Evolutionary conservation across 148 eudicot genomes (phyloP).

Genomic region (Rhododendron simsii): DNA sequence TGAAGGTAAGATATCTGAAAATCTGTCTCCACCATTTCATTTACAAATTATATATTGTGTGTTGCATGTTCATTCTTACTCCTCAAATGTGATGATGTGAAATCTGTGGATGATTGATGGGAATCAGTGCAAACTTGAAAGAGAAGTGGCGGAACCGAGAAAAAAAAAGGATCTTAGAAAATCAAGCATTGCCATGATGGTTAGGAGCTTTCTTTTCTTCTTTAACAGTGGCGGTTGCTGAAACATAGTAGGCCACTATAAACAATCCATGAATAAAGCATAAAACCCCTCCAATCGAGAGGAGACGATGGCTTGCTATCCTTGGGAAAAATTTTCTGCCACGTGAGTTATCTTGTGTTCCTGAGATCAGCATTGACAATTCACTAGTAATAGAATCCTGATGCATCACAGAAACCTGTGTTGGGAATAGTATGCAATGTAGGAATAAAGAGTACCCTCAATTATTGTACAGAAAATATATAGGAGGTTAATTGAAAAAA

Average conservation of each 20-base stretch:
- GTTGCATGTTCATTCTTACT: too few species aligned
- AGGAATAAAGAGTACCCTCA: background rate
- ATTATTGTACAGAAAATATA: background rate
- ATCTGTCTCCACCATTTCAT: too few species aligned
- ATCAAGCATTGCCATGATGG: background rate
- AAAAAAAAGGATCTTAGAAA: background rate
- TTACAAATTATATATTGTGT: too few species aligned
- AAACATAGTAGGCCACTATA: slow-evolving; percentile 42
- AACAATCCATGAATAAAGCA: slow-evolving; percentile 61
- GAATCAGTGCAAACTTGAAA: too few species aligned
- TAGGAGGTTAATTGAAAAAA: background rate
- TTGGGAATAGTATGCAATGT: background rate
- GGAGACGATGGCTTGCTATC: slow-evolving; percentile 32
- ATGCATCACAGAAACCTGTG: background rate
- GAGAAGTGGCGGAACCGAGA: too few species aligned
- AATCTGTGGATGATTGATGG: too few species aligned
- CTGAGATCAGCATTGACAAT: slow-evolving; percentile 48
- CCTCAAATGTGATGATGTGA: too few species aligned
- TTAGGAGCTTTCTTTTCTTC: slow-evolving; percentile 22
- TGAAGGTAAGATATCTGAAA: too few species aligned
- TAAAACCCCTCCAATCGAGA: slow-evolving; percentile 51
- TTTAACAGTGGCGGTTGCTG: slow-evolving; percentile 33
- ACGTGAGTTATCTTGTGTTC: slow-evolving; percentile 40
- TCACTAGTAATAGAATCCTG: slow-evolving; percentile 57
- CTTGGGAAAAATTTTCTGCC: slow-evolving; percentile 43